phyloP scores from a whole-genome alignment of 345 rosid genomes.

The Rhizophora mangle region DNA sequence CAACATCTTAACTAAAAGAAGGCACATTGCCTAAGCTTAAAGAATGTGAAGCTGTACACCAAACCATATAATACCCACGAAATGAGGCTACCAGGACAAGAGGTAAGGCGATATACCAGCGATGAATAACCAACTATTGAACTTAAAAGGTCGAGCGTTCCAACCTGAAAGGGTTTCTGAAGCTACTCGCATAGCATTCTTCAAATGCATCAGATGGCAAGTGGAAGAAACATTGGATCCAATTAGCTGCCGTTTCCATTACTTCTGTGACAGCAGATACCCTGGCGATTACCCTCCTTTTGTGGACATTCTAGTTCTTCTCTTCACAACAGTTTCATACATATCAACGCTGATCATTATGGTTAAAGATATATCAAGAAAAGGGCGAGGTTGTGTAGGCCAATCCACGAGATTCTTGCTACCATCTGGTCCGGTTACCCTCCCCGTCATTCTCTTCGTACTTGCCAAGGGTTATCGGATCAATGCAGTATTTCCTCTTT shows the following conservation, averaged over 20 bases:
- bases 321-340: conserved; percentile 43
- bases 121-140: conserved; percentile 30
- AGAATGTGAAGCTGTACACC: conserved; percentile 5
- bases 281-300: conserved; percentile 48
- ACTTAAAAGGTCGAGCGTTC: conserved; percentile 14
- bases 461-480: conserved; percentile 70
- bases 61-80: neutral
- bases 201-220: conserved; percentile 80
- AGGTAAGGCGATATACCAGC: conserved; percentile 3
- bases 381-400: conserved; percentile 22
- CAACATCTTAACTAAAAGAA: conserved; percentile 44
- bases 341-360: conserved; percentile 41
- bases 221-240: conserved; percentile 82
- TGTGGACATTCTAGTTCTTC: conserved; percentile 44
- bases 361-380: conserved; percentile 36
- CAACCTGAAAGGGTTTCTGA: conserved; percentile 38
- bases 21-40: conserved; percentile 14
- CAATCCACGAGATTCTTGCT: conserved; percentile 48
- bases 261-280: conserved; percentile 68
- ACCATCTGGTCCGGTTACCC: conserved; percentile 67
- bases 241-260: conserved; percentile 68
- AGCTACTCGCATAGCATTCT: conserved; percentile 44
- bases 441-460: conserved; percentile 55
- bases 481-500: conserved; percentile 55
- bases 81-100: conserved; percentile 6